These are phyloP conservation scores for Tricharina praecox DNA, from an alignment of 495 filamentous ascomycete genomes.

Conservation along the genomic window DNA sequence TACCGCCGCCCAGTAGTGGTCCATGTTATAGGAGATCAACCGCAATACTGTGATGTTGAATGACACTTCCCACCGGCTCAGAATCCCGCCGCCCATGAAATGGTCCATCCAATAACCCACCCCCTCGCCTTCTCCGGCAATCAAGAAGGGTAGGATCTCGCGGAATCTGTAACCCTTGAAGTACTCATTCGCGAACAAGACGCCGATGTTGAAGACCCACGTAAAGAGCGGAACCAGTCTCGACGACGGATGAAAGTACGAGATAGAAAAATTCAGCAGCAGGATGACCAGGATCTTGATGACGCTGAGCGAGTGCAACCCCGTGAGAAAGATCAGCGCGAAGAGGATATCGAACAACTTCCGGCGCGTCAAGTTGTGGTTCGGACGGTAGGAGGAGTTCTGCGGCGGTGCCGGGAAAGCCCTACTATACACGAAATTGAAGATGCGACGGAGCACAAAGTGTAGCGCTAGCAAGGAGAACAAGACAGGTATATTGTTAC, in stretches of 20 bases:
- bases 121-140: conserved; percentile 24
- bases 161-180: conserved; percentile 57
- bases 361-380: conserved; percentile 44
- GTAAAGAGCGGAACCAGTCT: conserved; percentile 34
- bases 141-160: conserved; percentile 40
- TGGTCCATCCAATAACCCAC: conserved; percentile 28
- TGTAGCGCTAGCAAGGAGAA: conserved; percentile 52
- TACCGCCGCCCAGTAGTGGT: conserved; percentile 84
- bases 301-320: conserved; percentile 69
- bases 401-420: conserved; percentile 19
- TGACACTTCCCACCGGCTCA: conserved; percentile 78
- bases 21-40: conserved; percentile 89
- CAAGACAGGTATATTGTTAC: conserved; percentile 72
- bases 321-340: conserved; percentile 56
- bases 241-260: conserved; percentile 23
- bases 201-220: conserved; percentile 82
- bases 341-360: conserved; percentile 71
- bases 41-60: conserved; percentile 95
- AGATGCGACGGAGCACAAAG: conserved; percentile 56
- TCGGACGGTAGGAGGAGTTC: conserved; percentile 14
- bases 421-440: conserved; percentile 33
- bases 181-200: conserved; percentile 81
- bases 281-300: conserved; percentile 69
- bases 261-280: conserved; percentile 60
- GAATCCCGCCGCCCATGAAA: conserved; percentile 49